Base-by-base conservation (phyloP, 2,329 filamentous ascomycete genomes). In the Thelonectria discophora region DNA sequence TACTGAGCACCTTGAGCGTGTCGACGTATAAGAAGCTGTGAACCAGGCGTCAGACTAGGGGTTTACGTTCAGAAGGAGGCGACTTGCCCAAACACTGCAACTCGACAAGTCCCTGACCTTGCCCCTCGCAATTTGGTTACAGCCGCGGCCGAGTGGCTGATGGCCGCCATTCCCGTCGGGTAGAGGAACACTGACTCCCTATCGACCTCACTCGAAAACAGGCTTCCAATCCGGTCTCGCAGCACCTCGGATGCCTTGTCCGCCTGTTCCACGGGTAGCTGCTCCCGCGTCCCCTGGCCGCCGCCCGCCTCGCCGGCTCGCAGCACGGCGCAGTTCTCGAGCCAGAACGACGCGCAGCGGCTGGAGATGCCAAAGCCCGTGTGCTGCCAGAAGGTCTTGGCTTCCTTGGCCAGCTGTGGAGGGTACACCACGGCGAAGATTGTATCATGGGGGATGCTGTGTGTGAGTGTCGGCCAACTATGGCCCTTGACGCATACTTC, bases 91-190 rank as follows among this genome's bases (percentile, higher is more conserved):
- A 75, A 72, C 6, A 74, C 67, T 3, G 62, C 73, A n/a, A 73
- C 63, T 40, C 55, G 66, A 48, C 57, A 64, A 24, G 27, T 6
- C 32, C 48, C 21, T 12, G 30, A 13, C 5, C 4, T 11, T 11
- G 24, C 6, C 1, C 50, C 42, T 17, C 40, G 51, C 1, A 69
- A 27, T 7, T 43, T 11, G 0, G 10, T 47, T 24, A 74, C 12
- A 3, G 63, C 61, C 2, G 58, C 45, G 3, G 69, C 70, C 48
- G 66, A 66, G 17, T 69, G 68, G 5, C 65, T 65, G 13, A 87
- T 81, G n/a, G 79, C 77, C 2, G 80, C 78, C 84, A 86, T 87
- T 18, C 84, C 84, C 2, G 79, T 81, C 12, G 77, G 77, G 63
- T 81, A 84, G 4, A 86, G 73, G 49, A 78, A 84, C 0, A 86